Evolutionary conservation across 2,329 filamentous ascomycete species (phyloP), one percentile per base, ranked within the genome.

Genomic region (Colletotrichum sp.): DNA sequence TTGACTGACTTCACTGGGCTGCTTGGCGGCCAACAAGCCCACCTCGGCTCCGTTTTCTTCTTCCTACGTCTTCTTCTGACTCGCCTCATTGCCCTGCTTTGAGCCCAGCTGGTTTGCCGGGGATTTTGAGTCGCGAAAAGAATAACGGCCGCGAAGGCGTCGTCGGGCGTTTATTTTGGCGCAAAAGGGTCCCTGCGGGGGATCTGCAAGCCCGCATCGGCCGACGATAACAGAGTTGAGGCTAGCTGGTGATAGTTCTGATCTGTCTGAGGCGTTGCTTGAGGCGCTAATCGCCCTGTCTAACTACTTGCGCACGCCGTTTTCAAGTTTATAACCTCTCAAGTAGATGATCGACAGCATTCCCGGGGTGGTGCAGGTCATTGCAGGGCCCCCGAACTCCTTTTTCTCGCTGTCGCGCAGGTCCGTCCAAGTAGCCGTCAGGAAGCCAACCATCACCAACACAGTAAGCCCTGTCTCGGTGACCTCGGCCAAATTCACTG

Each of bases 401-500:
- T 65, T 48, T 48, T 32, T 34, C 16, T 26, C 30, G 14, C 14
- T 69, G 32, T 16, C 43, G 32, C 43, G 32, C 34, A 18, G 32
- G 12, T n/a, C 62, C 32, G 32, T 69, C 48, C 24, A 69, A 64
- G 67, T 36, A 69, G 36, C 43, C 55, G 21, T 58, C 43, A 64
- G 10, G 28, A 64, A n/a, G 34, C 18, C 32, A n/a, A 24, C 69
- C 70, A 52, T 38, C 12, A 69, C 48, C 26, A 61, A 75, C 4
- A 52, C 9, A 43, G 69, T 61, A 73, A 73, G 73, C 58, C 61
- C 43, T 75, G 69, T 75, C 69, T 75, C 73, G 73, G 73, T 59
- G 58, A 43, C 12, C 30, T 75, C 73, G 73, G 69, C 36, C 73
- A 69, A 75, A 75, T 64, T 18, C 56, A 28, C 32, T 48, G 63